Percentiles rank a stretch among this genome's conserved stretches.
Evolutionary conservation across 108 stramenopile genomes (phyloP).

Genomic region (Cyclotella distinguenda): DNA sequence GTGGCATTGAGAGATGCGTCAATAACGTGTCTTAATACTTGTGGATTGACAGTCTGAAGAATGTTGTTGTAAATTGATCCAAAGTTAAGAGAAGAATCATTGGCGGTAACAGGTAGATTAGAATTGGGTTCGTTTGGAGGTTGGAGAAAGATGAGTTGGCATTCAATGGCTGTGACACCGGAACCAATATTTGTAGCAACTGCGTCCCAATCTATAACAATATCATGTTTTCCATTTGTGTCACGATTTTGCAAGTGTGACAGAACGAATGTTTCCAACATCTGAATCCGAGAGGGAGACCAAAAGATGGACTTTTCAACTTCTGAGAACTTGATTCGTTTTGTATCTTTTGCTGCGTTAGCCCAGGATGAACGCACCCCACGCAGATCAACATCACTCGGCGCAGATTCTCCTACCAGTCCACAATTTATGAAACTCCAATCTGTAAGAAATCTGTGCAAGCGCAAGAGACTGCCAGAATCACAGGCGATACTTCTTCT

Average conservation of each 20-base stretch:
- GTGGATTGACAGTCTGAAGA: constrained; percentile 52
- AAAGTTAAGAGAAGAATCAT: neutral
- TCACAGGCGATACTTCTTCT: constrained; percentile 71
- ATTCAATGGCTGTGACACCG: constrained; percentile 58
- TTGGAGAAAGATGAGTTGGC: constrained; percentile 63
- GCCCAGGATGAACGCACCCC: constrained; percentile 25
- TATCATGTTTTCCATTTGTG: neutral
- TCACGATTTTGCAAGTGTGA: constrained; percentile 3
- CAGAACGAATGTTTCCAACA: constrained; percentile 27
- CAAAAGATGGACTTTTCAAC: constrained; percentile 23
- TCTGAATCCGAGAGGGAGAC: constrained; percentile 23
- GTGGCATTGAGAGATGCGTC: constrained; percentile 62
- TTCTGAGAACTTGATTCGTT: constrained; percentile 33
- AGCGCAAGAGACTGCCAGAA: constrained; percentile 75
- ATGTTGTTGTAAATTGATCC: constrained; percentile 43
- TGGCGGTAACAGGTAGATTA: constrained; percentile 5
- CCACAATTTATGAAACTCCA: constrained; percentile 74
- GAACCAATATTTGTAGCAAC: constrained; percentile 60
- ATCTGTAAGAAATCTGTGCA: constrained; percentile 64
- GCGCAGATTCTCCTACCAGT: constrained; percentile 74
- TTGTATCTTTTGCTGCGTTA: constrained; percentile 5
- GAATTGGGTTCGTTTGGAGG: constrained; percentile 30
- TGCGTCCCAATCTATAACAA: constrained; percentile 63
- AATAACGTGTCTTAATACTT: constrained; percentile 46
- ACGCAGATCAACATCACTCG: constrained; percentile 59